Percentiles rank a stretch among this genome's conserved stretches.
phyloP scores from a whole-genome alignment of 345 rosid species.

The Cochlearia excelsa region DNA sequence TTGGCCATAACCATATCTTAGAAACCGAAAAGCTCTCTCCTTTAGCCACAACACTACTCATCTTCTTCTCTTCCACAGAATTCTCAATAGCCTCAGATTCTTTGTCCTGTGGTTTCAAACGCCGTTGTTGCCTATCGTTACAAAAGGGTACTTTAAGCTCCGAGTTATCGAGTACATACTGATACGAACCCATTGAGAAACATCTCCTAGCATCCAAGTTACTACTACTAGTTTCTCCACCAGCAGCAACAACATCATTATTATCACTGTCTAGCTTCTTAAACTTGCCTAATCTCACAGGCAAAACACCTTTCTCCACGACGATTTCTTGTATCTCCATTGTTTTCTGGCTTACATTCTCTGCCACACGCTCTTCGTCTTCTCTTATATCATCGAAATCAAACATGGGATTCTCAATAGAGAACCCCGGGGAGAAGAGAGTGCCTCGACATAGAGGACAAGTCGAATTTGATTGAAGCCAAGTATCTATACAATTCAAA shows the following conservation, averaged over 20 bases:
- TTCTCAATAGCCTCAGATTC: constrained; percentile 35
- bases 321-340: constrained; percentile 60
- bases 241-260: constrained; percentile 36
- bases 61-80: constrained; percentile 53
- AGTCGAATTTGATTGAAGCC: constrained; percentile 79
- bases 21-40: constrained; percentile 86
- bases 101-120: constrained; percentile 26
- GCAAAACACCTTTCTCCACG: constrained; percentile 61
- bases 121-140: constrained; percentile 25
- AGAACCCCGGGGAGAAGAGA: constrained; percentile 60
- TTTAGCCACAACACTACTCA: constrained; percentile 52
- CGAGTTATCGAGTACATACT: constrained; percentile 65
- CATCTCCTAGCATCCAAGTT: constrained; percentile 79
- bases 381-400: constrained; percentile 67
- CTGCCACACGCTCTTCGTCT: constrained; percentile 49
- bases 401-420: constrained; percentile 65
- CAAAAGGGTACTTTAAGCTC: constrained; percentile 55
- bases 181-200: constrained; percentile 85
- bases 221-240: constrained; percentile 82
- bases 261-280: constrained; percentile 43
- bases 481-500: constrained; percentile 75
- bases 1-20: constrained; percentile 90
- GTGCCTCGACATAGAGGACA: constrained; percentile 83
- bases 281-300: constrained; percentile 79
- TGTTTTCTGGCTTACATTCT: constrained; percentile 46